Conservation (phyloP, 2,329 filamentous ascomycete species). For the Pseudogymnoascus sp. region DNA sequence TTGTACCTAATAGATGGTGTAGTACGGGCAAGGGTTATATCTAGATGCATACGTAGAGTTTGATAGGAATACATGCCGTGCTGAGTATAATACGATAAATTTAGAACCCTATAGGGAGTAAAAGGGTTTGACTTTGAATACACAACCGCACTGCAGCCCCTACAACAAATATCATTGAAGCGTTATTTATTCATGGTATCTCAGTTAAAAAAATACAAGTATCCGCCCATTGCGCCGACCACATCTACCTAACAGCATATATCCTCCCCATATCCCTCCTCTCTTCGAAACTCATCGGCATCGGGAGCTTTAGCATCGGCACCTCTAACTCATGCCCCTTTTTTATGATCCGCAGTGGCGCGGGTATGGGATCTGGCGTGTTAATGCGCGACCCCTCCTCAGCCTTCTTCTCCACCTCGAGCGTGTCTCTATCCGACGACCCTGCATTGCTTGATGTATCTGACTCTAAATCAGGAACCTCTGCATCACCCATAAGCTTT, state of each 20-base stretch:
- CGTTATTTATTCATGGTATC: background rate
- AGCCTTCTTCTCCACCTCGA: background rate
- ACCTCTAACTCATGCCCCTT: background rate
- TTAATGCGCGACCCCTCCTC: background rate
- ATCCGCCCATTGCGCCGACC: background rate
- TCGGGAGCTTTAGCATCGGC: background rate
- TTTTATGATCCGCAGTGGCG: background rate
- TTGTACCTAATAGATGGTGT: too few relatives aligned
- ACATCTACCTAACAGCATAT: background rate
- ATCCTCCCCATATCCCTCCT: background rate
- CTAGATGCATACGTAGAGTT: too few relatives aligned
- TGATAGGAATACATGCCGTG: too few relatives aligned
- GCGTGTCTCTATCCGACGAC: background rate
- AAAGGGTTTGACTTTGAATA: background rate
- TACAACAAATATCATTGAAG: background rate
- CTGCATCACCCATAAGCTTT: background rate
- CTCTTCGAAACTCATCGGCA: slow-evolving; percentile 1
- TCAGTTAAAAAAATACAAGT: background rate
- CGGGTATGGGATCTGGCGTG: background rate
- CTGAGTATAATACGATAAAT: too few relatives aligned
- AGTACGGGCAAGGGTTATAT: too few relatives aligned
- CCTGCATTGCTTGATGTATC: background rate
- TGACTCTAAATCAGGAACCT: background rate
- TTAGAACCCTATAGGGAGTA: too few relatives aligned
- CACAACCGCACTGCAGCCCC: background rate